Conservation (phyloP, 352 stramenopile species). For the Pythium angustatum region DNA sequence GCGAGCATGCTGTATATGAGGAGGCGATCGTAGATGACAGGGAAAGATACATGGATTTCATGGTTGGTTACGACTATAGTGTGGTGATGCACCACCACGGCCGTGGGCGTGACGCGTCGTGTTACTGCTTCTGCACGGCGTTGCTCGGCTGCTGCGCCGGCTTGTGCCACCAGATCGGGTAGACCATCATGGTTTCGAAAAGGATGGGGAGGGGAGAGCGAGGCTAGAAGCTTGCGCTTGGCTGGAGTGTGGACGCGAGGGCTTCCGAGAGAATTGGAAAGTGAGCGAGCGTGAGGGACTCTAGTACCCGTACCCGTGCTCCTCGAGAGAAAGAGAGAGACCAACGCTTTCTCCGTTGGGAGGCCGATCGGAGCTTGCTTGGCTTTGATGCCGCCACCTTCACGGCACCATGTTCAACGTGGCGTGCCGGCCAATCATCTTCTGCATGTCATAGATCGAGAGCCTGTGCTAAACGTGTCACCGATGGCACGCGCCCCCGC, state of each 20-base stretch:
- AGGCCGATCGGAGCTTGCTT: too few relatives aligned
- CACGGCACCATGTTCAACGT: neutral
- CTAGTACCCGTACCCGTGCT: too few relatives aligned
- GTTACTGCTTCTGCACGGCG: constrained; percentile 7
- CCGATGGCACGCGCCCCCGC: neutral
- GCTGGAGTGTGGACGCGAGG: neutral
- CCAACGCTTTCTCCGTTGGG: neutral
- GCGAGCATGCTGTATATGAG: too few relatives aligned
- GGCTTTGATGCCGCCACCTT: too few relatives aligned
- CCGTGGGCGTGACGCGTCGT: too few relatives aligned
- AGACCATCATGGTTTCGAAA: constrained; percentile 26
- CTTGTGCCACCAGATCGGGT: constrained; percentile 20
- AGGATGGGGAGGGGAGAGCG: neutral
- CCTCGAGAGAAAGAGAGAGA: constrained; percentile 15
- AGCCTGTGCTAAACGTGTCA: neutral
- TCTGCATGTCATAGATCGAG: neutral
- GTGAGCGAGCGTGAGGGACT: too few relatives aligned
- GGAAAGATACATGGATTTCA: neutral
- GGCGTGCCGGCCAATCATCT: neutral
- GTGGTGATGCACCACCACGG: too few relatives aligned
- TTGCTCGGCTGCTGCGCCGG: constrained; percentile 5
- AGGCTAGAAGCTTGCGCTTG: neutral
- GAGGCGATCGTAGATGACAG: too few relatives aligned
- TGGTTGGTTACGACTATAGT: neutral
- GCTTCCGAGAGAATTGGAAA: constrained; percentile 8